Percentiles rank a stretch among this genome's conserved stretches.
Evolutionary conservation across 768 basidiomycete genomes (phyloP).

Genomic region (Daedaleopsis sinensis): DNA sequence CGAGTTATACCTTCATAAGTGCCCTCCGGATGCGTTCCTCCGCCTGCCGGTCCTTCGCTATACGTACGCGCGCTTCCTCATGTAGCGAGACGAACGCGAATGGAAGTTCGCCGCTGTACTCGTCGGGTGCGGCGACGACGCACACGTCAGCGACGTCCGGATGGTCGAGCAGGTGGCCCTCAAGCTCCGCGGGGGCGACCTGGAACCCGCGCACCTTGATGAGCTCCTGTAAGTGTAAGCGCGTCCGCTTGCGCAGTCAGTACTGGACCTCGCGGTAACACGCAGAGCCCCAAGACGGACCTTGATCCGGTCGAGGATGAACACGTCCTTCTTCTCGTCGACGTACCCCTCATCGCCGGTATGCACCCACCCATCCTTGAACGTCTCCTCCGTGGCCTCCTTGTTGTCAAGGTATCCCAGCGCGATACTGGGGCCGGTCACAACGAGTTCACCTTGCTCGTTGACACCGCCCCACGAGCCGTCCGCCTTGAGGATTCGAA

Average conservation of each 20-base stretch:
- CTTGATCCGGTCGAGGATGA: constrained; percentile 72
- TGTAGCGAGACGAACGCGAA: constrained; percentile 67
- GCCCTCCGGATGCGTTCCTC: constrained; percentile 42
- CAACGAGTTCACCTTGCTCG: constrained; percentile 62
- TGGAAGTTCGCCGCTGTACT: constrained; percentile 76
- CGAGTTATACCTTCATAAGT: constrained; percentile 54
- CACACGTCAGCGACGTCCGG: constrained; percentile 45
- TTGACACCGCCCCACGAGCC: constrained; percentile 54
- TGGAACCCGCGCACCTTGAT: constrained; percentile 61
- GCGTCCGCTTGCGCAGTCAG: too few relatives aligned
- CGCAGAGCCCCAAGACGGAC: too few relatives aligned
- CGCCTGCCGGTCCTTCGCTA: constrained; percentile 36
- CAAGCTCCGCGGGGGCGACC: constrained; percentile 39
- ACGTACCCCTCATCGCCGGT: constrained; percentile 74
- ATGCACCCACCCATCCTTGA: constrained; percentile 57
- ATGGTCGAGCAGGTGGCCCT: constrained; percentile 40
- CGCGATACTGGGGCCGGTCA: constrained; percentile 44
- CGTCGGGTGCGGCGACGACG: constrained; percentile 62
- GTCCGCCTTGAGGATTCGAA: constrained; percentile 56
- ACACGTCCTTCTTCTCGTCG: constrained; percentile 61
- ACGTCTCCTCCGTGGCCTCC: constrained; percentile 66
- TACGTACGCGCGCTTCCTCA: constrained; percentile 39
- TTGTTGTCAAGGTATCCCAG: constrained; percentile 55
- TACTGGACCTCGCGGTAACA: too few relatives aligned
- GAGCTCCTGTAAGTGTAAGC: constrained; percentile 46